Evolutionary conservation across 2,329 filamentous ascomycete species (phyloP).

Genomic region (Aspergillus pseudoviridinutans): DNA sequence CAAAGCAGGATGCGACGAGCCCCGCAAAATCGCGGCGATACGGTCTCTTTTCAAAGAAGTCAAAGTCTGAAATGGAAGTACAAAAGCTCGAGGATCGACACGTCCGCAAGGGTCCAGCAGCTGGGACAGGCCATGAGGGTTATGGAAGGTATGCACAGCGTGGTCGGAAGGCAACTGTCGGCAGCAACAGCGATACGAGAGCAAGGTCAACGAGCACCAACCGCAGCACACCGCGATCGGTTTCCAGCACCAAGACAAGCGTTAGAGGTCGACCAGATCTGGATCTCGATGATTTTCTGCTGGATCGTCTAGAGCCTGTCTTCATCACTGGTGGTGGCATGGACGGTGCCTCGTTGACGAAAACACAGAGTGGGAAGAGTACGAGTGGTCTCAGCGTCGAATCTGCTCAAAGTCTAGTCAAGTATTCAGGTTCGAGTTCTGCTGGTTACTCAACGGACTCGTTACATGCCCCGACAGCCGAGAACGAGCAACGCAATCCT

Average conservation of each 20-base stretch:
- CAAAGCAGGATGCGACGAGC: constrained; percentile 28
- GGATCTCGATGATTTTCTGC: constrained; percentile 47
- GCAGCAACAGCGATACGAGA: constrained; percentile 37
- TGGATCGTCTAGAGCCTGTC: constrained; percentile 47
- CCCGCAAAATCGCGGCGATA: constrained; percentile 58
- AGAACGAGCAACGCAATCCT: neutral
- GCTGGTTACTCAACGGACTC: constrained; percentile 33
- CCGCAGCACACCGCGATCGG: constrained; percentile 30
- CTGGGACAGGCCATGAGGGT: constrained; percentile 87
- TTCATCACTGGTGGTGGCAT: constrained; percentile 45
- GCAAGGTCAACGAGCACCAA: constrained; percentile 41
- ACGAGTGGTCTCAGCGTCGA: constrained; percentile 30
- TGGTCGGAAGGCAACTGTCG: constrained; percentile 41
- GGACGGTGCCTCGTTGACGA: constrained; percentile 28
- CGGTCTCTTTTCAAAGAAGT: constrained; percentile 70
- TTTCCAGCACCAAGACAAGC: constrained; percentile 40
- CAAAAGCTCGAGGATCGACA: constrained; percentile 50
- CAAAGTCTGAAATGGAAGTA: constrained; percentile 59
- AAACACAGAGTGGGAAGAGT: constrained; percentile 40
- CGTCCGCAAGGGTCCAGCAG: constrained; percentile 71
- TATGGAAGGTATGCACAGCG: constrained; percentile 47
- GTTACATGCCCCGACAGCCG: constrained; percentile 18
- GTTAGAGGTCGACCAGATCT: constrained; percentile 37
- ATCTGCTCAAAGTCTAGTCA: constrained; percentile 23
- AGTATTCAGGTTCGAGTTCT: constrained; percentile 18